A percentile compares a stretch with the other conserved stretches of the same genome.
These are phyloP conservation scores for Fusarium dlaminii DNA, from an alignment of 2,329 filamentous ascomycete species.

Conservation along the genomic window DNA sequence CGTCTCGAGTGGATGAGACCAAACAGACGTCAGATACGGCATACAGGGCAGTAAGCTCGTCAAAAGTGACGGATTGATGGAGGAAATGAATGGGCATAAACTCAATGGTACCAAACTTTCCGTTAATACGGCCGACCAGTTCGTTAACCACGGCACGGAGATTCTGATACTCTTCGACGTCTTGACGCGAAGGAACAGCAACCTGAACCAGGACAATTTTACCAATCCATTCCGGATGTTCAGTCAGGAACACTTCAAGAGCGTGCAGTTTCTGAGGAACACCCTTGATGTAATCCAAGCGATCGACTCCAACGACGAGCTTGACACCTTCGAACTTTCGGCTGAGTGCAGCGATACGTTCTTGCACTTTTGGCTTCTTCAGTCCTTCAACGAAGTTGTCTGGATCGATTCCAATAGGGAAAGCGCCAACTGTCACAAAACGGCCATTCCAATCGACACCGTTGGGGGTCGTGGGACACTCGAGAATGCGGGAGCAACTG, in stretches of 20 bases:
- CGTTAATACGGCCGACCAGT: slow-evolving; percentile 95
- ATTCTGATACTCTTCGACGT: slow-evolving; percentile 98
- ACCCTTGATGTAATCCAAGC: slow-evolving; percentile 98
- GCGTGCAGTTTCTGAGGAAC: slow-evolving; percentile 98
- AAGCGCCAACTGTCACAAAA: slow-evolving; percentile 91
- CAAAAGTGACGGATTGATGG: slow-evolving; percentile 94
- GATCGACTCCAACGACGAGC: slow-evolving; percentile 95
- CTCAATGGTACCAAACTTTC: slow-evolving; percentile 94
- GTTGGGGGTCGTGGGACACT: slow-evolving; percentile 84
- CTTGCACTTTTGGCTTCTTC: slow-evolving; percentile 84
- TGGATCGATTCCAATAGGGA: slow-evolving; percentile 97
- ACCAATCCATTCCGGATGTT: slow-evolving; percentile 97
- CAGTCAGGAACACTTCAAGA: slow-evolving; percentile 93
- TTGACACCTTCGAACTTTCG: slow-evolving; percentile 96
- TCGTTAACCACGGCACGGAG: slow-evolving; percentile 95
- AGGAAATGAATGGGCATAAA: slow-evolving; percentile 99
- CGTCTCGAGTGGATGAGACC: slow-evolving; percentile 94
- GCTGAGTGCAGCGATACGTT: slow-evolving; percentile 84
- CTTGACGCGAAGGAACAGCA: slow-evolving; percentile 91
- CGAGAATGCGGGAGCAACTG: slow-evolving; percentile 92
- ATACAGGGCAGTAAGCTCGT: slow-evolving; percentile 93
- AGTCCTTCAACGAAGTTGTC: slow-evolving; percentile 94
- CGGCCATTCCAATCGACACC: slow-evolving; percentile 91
- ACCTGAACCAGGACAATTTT: slow-evolving; percentile 97
- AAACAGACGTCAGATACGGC: slow-evolving; percentile 92